These are phyloP conservation scores for Maudiozyma serrabonitensis DNA, from an alignment of 805 yeast species.

Conservation along the genomic window DNA sequence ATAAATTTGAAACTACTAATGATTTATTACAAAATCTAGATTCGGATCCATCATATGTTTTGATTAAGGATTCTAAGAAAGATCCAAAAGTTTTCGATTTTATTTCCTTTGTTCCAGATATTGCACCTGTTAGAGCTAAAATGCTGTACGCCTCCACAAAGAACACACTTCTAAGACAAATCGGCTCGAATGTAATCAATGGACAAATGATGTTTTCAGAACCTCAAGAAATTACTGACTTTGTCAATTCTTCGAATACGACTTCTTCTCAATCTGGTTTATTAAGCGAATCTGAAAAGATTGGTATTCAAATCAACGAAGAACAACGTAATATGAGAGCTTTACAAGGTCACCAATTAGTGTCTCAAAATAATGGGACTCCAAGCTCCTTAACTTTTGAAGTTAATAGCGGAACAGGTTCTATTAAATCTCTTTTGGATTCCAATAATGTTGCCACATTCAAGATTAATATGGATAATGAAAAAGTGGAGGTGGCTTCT, in stretches of 20 bases:
- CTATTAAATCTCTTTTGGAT: slow-evolving; percentile 12
- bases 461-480: slow-evolving; percentile 41
- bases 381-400: slow-evolving; percentile 20
- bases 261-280: slow-evolving; percentile 5
- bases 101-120: slow-evolving; percentile 80
- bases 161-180: slow-evolving; percentile 59
- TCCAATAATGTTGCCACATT: slow-evolving; percentile 42
- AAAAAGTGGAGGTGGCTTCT: slow-evolving; percentile 36
- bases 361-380: slow-evolving; percentile 23
- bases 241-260: slow-evolving; percentile 8
- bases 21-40: slow-evolving; percentile 33
- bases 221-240: slow-evolving; percentile 23
- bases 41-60: slow-evolving; percentile 40
- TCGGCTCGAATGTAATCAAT: slow-evolving; percentile 46
- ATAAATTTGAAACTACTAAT: slow-evolving; percentile 25
- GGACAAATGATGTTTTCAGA: slow-evolving; percentile 29
- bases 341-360: slow-evolving; percentile 17
- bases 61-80: slow-evolving; percentile 31
- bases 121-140: slow-evolving; percentile 68
- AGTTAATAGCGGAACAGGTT: slow-evolving; percentile 11
- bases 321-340: slow-evolving; percentile 21
- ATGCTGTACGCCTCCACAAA: slow-evolving; percentile 94
- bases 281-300: slow-evolving; percentile 23
- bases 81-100: slow-evolving; percentile 36
- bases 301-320: slow-evolving; percentile 17